Conservation (phyloP, 2,329 filamentous ascomycete genomes). For the Fonsecaea nubica region DNA sequence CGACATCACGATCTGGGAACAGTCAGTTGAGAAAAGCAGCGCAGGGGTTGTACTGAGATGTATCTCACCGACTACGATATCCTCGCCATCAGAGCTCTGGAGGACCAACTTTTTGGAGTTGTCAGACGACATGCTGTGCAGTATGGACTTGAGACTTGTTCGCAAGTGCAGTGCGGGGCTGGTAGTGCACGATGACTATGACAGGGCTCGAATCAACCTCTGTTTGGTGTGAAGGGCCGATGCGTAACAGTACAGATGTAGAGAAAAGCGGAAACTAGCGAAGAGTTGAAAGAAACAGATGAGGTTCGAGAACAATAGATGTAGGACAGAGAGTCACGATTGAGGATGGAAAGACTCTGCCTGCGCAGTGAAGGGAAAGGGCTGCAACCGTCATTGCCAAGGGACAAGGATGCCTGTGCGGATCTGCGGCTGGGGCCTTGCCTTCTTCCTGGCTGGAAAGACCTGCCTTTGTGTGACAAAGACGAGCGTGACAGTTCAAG, state of each 20-base stretch:
- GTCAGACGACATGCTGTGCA: slow-evolving; percentile 40
- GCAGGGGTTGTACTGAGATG: not conserved
- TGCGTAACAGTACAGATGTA: slow-evolving; percentile 12
- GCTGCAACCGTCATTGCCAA: not conserved
- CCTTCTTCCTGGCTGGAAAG: no score
- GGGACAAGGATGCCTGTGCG: no score
- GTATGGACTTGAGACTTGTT: slow-evolving; percentile 10
- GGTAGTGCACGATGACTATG: slow-evolving; percentile 14
- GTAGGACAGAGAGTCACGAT: not conserved
- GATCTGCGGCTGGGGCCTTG: no score
- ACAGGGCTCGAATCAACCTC: slow-evolving; percentile 10
- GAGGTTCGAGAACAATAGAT: not conserved
- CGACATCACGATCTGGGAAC: slow-evolving; percentile 74
- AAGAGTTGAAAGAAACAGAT: not conserved
- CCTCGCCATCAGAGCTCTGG: slow-evolving; percentile 58
- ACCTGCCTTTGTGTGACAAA: no score
- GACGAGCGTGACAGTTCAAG: no score
- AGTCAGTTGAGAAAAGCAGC: slow-evolving; percentile 17
- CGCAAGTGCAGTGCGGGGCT: not conserved
- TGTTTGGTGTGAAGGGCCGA: not conserved
- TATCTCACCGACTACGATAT: slow-evolving; percentile 59
- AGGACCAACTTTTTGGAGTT: slow-evolving; percentile 50
- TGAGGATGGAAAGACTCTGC: not conserved
- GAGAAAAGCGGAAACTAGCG: not conserved
- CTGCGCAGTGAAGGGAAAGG: not conserved